A percentile compares a stretch with the other conserved stretches of the same genome.
Conservation (phyloP, 1,139 yeast genomes). For the Citeromyces hawaiiensis region DNA sequence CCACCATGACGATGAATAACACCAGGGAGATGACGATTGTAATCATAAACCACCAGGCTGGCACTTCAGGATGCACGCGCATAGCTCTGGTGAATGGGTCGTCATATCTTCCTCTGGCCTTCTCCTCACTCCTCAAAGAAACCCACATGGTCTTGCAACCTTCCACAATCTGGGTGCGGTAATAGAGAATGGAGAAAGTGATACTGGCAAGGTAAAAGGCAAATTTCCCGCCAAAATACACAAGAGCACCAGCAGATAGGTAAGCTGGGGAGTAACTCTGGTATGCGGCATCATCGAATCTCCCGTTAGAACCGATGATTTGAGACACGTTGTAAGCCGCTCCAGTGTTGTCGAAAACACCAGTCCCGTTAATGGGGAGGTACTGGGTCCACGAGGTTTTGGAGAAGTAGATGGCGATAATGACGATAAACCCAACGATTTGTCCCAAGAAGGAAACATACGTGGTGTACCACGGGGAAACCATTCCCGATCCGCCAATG, state of each 20-base stretch:
- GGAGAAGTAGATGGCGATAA: slow-evolving; percentile 35
- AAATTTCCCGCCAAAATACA: slow-evolving; percentile 50
- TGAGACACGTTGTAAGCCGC: slow-evolving; percentile 25
- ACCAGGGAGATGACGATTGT: slow-evolving; percentile 33
- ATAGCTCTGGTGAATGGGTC: slow-evolving; percentile 56
- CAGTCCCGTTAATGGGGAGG: slow-evolving; percentile 32
- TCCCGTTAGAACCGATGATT: slow-evolving; percentile 25
- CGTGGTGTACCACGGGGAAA: slow-evolving; percentile 61
- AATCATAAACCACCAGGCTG: slow-evolving; percentile 52
- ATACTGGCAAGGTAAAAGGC: slow-evolving; percentile 50
- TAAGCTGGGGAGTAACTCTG: slow-evolving; percentile 44
- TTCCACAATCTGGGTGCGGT: slow-evolving; percentile 31
- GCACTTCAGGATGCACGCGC: slow-evolving; percentile 44
- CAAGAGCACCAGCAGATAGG: slow-evolving; percentile 48
- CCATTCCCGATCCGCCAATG: slow-evolving; percentile 34
- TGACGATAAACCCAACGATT: slow-evolving; percentile 25
- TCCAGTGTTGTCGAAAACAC: slow-evolving; percentile 30
- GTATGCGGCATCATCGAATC: slow-evolving; percentile 35
- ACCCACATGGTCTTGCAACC: slow-evolving; percentile 1
- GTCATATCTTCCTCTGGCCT: slow-evolving; percentile 14
- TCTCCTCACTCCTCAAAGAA: slow-evolving; percentile 1
- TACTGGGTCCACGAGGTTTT: slow-evolving; percentile 32
- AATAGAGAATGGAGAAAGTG: slow-evolving; percentile 39
- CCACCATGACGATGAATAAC: slow-evolving; percentile 33
- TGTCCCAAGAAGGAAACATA: slow-evolving; percentile 36